Evolutionary conservation across 768 basidiomycete species (phyloP).

Genomic region (Leccinum truebloodii): DNA sequence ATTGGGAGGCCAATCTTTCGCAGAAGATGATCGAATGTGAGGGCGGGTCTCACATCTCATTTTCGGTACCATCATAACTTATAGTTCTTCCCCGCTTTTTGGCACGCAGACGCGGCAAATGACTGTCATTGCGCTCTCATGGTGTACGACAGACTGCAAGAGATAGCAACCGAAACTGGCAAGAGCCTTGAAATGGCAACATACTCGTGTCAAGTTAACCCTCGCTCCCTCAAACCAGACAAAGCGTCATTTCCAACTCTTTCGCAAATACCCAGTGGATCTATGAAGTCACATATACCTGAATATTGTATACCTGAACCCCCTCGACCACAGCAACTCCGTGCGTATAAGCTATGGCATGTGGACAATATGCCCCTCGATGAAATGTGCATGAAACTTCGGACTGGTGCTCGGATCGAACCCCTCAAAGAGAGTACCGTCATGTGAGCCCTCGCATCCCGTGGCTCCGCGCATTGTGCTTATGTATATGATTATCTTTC

Average conservation of each 20-base stretch:
- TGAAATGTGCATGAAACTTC: constrained; percentile 41
- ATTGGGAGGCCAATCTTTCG: constrained; percentile 46
- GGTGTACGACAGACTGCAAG: constrained; percentile 41
- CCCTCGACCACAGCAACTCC: constrained; percentile 38
- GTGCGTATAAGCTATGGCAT: constrained; percentile 50
- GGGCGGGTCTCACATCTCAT: not conserved
- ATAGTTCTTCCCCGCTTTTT: not conserved
- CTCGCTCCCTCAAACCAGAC: constrained; percentile 6
- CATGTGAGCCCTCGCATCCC: constrained; percentile 36
- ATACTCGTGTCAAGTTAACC: constrained; percentile 33
- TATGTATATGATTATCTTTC: not conserved
- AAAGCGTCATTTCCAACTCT: not conserved
- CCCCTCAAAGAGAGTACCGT: constrained; percentile 49
- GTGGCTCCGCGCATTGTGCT: not conserved
- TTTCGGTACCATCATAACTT: not conserved
- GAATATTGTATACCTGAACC: constrained; percentile 31
- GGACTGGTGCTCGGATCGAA: constrained; percentile 32
- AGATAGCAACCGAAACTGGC: constrained; percentile 29
- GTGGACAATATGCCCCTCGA: constrained; percentile 34
- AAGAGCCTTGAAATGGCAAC: constrained; percentile 17
- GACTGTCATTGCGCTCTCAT: constrained; percentile 49
- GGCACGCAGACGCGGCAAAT: constrained; percentile 48
- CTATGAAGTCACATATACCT: constrained; percentile 9
- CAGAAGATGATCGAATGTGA: constrained; percentile 42
- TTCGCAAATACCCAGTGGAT: not conserved